These are phyloP conservation scores for Metschnikowia aberdeeniae DNA, from an alignment of 805 yeast genomes.

Conservation along the genomic window DNA sequence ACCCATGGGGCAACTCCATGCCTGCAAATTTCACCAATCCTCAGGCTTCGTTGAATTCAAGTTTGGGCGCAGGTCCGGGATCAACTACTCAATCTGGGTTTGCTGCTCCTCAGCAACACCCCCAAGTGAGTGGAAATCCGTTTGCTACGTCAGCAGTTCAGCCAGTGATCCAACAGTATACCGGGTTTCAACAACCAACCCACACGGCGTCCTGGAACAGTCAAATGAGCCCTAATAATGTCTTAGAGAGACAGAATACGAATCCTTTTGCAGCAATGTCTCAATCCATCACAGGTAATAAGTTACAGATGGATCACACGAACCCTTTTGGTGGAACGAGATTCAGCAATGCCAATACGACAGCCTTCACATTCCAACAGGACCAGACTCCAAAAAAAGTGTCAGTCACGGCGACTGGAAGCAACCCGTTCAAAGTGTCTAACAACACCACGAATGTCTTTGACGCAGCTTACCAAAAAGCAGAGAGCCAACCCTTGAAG, in stretches of 20 bases:
- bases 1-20: constrained; percentile 35
- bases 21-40: constrained; percentile 12
- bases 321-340: constrained; percentile 47
- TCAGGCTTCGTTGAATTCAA: constrained; percentile 15
- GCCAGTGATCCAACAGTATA: constrained; percentile 10
- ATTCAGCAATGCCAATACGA: constrained; percentile 25
- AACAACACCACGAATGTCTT: constrained; percentile 33
- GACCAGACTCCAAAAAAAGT: constrained; percentile 11
- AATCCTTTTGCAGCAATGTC: constrained; percentile 33
- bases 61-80: constrained; percentile 60
- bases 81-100: constrained; percentile 34
- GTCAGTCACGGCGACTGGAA: constrained; percentile 45
- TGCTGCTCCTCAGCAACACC: constrained; percentile 18
- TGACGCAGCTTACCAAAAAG: constrained; percentile 19
- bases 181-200: constrained; percentile 6
- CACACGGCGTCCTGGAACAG: constrained; percentile 17
- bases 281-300: constrained; percentile 8
- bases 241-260: constrained; percentile 18
- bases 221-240: constrained; percentile 7
- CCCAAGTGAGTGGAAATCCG: constrained; percentile 12
- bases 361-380: constrained; percentile 15
- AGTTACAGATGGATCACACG: constrained; percentile 19
- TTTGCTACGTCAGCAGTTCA: constrained; percentile 6
- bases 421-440: constrained; percentile 57
- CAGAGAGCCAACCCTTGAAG: constrained; percentile 26